A percentile compares a stretch with the other conserved stretches of the same genome.
phyloP scores from a whole-genome alignment of 768 basidiomycete genomes.

The Termitomyces bulborhizus region DNA sequence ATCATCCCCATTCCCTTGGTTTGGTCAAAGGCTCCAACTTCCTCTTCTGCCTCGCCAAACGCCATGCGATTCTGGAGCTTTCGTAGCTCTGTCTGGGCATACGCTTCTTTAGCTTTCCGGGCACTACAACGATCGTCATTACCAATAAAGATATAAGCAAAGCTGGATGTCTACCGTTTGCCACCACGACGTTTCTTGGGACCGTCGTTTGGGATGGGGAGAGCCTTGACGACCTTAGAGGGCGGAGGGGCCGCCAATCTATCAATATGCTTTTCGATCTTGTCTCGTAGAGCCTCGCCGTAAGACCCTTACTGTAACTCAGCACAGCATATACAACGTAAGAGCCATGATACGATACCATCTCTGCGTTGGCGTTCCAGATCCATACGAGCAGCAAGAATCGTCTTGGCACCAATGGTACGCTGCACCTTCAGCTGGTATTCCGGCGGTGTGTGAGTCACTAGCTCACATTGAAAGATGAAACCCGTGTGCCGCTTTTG shows the following conservation, averaged over 20 bases:
- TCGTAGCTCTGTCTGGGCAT: conserved; percentile 92
- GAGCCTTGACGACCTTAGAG: conserved; percentile 85
- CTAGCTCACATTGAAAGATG: conserved; percentile 89
- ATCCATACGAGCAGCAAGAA: conserved; percentile 90
- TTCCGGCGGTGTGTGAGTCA: conserved; percentile 80
- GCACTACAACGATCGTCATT: conserved; percentile 46
- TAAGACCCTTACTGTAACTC: conserved; percentile 50
- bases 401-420: conserved; percentile 88
- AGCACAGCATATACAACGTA: not conserved
- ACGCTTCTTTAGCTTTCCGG: conserved; percentile 97
- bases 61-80: conserved; percentile 96
- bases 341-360: conserved; percentile 37
- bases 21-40: conserved; percentile 94
- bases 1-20: conserved; percentile 99
- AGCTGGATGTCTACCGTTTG: conserved; percentile 55
- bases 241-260: conserved; percentile 92
- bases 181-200: conserved; percentile 95
- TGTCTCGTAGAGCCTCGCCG: conserved; percentile 73
- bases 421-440: conserved; percentile 90
- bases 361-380: conserved; percentile 79
- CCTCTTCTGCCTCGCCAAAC: conserved; percentile 93
- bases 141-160: not conserved
- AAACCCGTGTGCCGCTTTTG: conserved; percentile 95
- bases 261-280: conserved; percentile 92
- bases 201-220: conserved; percentile 93